Base-by-base conservation (phyloP, 208 protist genomes). In the Crithidia bombi region DNA sequence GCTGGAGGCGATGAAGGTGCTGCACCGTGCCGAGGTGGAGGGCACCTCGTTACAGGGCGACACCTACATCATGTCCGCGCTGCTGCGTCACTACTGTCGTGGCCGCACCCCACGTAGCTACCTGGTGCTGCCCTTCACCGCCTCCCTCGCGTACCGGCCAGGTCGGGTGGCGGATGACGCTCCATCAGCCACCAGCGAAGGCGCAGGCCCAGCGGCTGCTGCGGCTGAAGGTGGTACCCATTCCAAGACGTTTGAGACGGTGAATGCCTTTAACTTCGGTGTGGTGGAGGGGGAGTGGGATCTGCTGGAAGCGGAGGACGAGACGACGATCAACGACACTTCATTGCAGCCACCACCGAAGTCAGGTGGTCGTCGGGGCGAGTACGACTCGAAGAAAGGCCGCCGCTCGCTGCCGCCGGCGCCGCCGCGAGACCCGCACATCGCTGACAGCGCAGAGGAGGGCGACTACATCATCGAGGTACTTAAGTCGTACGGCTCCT, bases 11-110 rank as follows among this genome's bases (percentile, higher is more conserved):
- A 69, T 93, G 76, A 91, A 91, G 72, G 75, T 88, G 23, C 56
- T 96, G 32, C 86, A 89, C 62, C 87, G 91, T 32, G 86, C 88
- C 56, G 78, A 93, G 62, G 87, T 96, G 44, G 91, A 96, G 73
- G 86, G 91, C 23, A 93, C 87, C 9, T 81, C 75, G 33, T 50
- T 96, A 58, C 65, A 85, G 26, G 87, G 83, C 47, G 87, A 91
- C 59, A 91, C 81, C 0, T 74, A 86, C 52, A 82, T 96, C 38
- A 61, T 91, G 26, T 81, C 65, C 32, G 64, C 76, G 28, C 73
- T 96, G 47, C 69, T 96, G 21, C 72, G 49, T 1, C 66, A 75
- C 46, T 93, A 82, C 75, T 96, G 91, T 66, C 82, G 85, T 35
- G 81, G 86, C 71, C 86, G 70, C 25, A 91, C 86, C 6, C 80